These are phyloP conservation scores for Pleurotus platypus DNA, from an alignment of 768 basidiomycete genomes.

Conservation along the genomic window DNA sequence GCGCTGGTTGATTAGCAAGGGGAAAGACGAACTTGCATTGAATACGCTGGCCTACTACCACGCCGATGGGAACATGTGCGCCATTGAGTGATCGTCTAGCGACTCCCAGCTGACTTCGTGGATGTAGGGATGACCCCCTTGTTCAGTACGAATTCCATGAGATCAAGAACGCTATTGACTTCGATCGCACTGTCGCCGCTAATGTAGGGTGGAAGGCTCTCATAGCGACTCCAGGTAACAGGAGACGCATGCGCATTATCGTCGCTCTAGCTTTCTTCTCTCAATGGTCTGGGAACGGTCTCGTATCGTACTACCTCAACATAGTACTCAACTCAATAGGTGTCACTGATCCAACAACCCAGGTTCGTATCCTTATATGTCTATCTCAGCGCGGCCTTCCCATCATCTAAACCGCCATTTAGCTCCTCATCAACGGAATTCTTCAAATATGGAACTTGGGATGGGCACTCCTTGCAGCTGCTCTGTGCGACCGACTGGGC, in stretches of 20 bases:
- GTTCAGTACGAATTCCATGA: conserved; percentile 61
- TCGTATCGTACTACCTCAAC: conserved; percentile 32
- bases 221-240: conserved; percentile 48
- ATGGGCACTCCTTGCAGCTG: not conserved
- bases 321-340: conserved; percentile 49
- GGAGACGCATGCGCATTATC: conserved; percentile 50
- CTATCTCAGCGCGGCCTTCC: conserved; percentile 8
- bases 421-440: not conserved
- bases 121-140: conserved; percentile 43
- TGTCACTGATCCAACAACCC: not conserved
- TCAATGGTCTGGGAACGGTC: conserved; percentile 20
- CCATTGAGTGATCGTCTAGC: not conserved
- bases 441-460: not conserved
- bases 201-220: conserved; percentile 42
- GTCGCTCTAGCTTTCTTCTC: conserved; percentile 57
- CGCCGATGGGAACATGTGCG: conserved; percentile 40
- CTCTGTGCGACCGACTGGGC: not conserved
- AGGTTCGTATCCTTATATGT: conserved; percentile 12
- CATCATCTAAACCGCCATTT: conserved; percentile 32
- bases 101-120: not conserved
- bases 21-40: conserved; percentile 43
- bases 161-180: conserved; percentile 54
- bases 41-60: conserved; percentile 54
- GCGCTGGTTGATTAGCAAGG: conserved; percentile 68
- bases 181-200: conserved; percentile 25